Evolutionary conservation across 257 asterid species (phyloP).

Genomic region (Lycium barbarum): DNA sequence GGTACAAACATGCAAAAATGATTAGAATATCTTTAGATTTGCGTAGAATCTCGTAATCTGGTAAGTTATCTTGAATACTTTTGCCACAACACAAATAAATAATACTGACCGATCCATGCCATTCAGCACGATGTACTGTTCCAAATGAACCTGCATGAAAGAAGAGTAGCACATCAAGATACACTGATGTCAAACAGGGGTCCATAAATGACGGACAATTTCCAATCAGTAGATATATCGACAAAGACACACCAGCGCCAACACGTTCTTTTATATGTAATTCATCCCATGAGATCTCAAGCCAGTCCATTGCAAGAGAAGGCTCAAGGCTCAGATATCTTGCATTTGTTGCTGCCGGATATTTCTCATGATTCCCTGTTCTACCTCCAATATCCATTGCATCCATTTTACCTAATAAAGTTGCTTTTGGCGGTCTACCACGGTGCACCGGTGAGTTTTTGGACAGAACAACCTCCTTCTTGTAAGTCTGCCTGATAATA

Average conservation of each 20-base stretch:
- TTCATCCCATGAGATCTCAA: constrained; percentile 97
- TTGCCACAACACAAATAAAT: constrained; percentile 19
- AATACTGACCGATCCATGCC: constrained; percentile 95
- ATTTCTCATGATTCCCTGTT: constrained; percentile 44
- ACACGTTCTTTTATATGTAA: constrained; percentile 88
- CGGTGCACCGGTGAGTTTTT: constrained; percentile 51
- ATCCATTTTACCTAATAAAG: constrained; percentile 49
- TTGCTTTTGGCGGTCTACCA: constrained; percentile 53
- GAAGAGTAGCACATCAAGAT: constrained; percentile 16
- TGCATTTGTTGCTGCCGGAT: constrained; percentile 52
- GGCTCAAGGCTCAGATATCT: constrained; percentile 84
- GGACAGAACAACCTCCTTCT: constrained; percentile 56
- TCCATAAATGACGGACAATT: constrained; percentile 11
- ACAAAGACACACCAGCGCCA: constrained; percentile 75
- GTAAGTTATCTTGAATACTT: neutral
- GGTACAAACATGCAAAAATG: constrained; percentile 13
- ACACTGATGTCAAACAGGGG: constrained; percentile 4
- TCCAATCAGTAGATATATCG: neutral
- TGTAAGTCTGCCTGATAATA: constrained; percentile 50
- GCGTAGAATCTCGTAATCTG: constrained; percentile 2
- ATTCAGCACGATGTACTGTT: constrained; percentile 98
- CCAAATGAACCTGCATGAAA: constrained; percentile 85
- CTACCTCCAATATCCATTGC: constrained; percentile 48
- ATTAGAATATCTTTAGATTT: neutral
- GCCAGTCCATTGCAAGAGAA: constrained; percentile 98